Conservation (phyloP, 345 rosid genomes). For the Odontarrhena argentea region DNA sequence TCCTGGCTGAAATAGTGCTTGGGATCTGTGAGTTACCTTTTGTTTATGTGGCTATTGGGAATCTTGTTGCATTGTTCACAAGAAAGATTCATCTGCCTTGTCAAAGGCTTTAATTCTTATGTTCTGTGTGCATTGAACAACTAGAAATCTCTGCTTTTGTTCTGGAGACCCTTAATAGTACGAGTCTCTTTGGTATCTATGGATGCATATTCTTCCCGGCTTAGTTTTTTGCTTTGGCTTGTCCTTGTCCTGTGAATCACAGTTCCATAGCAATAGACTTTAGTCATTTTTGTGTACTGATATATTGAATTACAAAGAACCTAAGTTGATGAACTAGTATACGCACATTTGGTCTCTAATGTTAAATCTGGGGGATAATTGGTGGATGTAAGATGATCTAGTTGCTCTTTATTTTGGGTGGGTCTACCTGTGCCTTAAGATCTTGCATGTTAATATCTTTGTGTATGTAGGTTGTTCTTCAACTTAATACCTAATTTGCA, state of each 20-base stretch:
- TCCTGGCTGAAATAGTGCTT: background rate
- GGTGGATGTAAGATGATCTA: constrained; percentile 2
- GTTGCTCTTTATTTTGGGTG: background rate
- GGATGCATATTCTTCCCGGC: constrained; percentile 1
- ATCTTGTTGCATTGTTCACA: constrained; percentile 6
- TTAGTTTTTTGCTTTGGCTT: constrained; percentile 18
- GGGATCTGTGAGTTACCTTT: background rate
- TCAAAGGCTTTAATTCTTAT: constrained; percentile 1
- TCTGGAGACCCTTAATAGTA: background rate
- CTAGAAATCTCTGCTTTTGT: background rate
- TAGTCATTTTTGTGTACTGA: background rate
- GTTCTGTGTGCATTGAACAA: constrained; percentile 7
- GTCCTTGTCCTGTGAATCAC: background rate
- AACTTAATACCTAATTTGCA: background rate
- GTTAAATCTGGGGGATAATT: constrained; percentile 1
- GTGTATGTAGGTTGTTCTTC: background rate
- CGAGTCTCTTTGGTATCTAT: background rate
- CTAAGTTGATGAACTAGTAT: background rate
- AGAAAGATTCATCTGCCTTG: background rate
- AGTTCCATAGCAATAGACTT: background rate
- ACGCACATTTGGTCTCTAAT: background rate
- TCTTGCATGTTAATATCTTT: background rate
- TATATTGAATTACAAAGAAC: background rate
- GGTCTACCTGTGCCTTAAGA: background rate
- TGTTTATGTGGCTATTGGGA: background rate